Evolutionary conservation across 2,329 filamentous ascomycete genomes (phyloP).

Genomic region (Colletotrichum cordylinicola): DNA sequence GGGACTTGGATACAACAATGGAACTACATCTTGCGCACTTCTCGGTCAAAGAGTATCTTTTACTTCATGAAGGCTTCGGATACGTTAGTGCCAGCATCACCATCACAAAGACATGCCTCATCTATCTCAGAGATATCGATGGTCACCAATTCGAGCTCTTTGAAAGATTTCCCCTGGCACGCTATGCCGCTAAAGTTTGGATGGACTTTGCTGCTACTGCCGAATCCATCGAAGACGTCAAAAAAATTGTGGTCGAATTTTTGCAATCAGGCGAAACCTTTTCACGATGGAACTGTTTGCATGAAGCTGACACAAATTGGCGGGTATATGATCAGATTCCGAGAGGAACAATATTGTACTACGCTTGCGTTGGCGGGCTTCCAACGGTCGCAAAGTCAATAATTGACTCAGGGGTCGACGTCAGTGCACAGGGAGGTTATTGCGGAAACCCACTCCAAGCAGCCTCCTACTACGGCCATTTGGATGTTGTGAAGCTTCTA

Average conservation of each 20-base stretch:
- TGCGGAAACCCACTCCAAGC: background rate
- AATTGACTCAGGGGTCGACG: background rate
- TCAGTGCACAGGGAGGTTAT: too few species aligned
- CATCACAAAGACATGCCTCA: background rate
- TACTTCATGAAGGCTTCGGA: background rate
- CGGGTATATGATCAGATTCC: too few species aligned
- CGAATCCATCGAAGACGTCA: too few species aligned
- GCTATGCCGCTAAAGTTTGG: background rate
- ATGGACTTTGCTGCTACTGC: background rate
- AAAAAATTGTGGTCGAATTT: too few species aligned
- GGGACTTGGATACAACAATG: too few species aligned
- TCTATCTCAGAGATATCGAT: background rate
- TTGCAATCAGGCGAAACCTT: too few species aligned
- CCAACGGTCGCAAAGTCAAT: background rate
- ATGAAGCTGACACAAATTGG: too few species aligned
- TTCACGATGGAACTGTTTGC: too few species aligned
- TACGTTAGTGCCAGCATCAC: background rate
- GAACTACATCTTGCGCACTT: background rate
- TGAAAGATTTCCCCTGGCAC: background rate
- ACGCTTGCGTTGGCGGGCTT: background rate
- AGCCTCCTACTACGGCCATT: background rate
- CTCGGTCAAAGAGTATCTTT: background rate
- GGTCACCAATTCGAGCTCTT: too few species aligned
- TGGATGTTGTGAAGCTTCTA: background rate
- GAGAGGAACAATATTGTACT: too few species aligned